Conservation (phyloP, 1,284 basidiomycete genomes). For the Puccinia polysora region DNA sequence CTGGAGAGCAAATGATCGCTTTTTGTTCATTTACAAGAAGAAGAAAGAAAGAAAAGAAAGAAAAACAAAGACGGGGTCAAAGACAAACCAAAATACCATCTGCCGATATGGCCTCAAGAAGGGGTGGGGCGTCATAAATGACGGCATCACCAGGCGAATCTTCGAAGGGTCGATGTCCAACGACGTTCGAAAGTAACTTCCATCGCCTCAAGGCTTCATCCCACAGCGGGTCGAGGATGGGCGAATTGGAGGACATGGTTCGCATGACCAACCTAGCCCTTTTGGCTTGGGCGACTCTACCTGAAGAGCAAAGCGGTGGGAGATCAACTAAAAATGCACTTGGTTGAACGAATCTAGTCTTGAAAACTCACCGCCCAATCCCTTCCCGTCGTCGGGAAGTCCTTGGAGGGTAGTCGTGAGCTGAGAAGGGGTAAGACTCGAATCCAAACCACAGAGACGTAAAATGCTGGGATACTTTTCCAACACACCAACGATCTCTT, state of each 20-base stretch:
- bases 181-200: conserved; percentile 28
- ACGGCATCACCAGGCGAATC: conserved; percentile 25
- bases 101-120: conserved; percentile 27
- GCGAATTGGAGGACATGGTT: conserved; percentile 29
- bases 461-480: conserved; percentile 33
- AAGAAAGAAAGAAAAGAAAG: neutral
- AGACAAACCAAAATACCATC: conserved; percentile 36
- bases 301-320: conserved; percentile 1
- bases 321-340: neutral
- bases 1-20: neutral
- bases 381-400: conserved; percentile 41
- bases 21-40: neutral
- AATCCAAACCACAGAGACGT: conserved; percentile 26
- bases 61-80: neutral
- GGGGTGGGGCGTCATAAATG: conserved; percentile 6
- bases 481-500: conserved; percentile 36
- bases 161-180: conserved; percentile 42
- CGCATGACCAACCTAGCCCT: conserved; percentile 40
- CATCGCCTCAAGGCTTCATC: conserved; percentile 41
- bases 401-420: conserved; percentile 34
- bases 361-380: conserved; percentile 25
- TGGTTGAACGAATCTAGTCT: neutral
- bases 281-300: conserved; percentile 41
- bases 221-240: conserved; percentile 31
- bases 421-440: conserved; percentile 23